Conservation (phyloP, 768 basidiomycete genomes). For the Rhodotorula graminis region DNA sequence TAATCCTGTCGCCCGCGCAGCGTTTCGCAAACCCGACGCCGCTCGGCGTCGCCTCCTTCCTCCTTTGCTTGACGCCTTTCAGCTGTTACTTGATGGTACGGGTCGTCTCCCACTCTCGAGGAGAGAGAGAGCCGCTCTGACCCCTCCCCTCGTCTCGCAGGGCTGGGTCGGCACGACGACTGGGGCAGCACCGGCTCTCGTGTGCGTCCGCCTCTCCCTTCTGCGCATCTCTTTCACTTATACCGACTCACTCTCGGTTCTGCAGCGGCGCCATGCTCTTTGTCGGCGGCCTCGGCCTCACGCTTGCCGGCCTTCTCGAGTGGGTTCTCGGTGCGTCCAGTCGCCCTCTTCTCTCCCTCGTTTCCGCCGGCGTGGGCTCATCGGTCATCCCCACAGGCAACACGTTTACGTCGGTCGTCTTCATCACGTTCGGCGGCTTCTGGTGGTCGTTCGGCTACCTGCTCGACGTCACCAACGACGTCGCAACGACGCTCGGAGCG, state of each 20-base stretch:
- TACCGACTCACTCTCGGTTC: neutral
- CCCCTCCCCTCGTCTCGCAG: neutral
- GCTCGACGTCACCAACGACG: slow-evolving; percentile 30
- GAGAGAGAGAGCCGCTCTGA: neutral
- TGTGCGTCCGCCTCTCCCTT: slow-evolving; percentile 11
- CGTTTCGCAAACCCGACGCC: slow-evolving; percentile 41
- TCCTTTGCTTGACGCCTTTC: slow-evolving; percentile 41
- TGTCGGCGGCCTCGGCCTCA: slow-evolving; percentile 40
- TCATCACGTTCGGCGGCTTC: slow-evolving; percentile 41
- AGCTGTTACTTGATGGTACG: slow-evolving; percentile 41
- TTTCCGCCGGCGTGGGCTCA: too few relatives aligned
- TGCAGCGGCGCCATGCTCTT: slow-evolving; percentile 35
- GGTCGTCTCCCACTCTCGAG: neutral
- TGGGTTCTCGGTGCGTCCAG: slow-evolving; percentile 27
- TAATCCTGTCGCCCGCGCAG: neutral
- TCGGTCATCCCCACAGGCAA: slow-evolving; percentile 10
- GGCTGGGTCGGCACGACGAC: slow-evolving; percentile 20
- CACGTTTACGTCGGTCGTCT: slow-evolving; percentile 43
- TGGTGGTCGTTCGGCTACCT: slow-evolving; percentile 41
- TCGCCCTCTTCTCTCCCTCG: too few relatives aligned
- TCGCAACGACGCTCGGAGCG: slow-evolving; percentile 36
- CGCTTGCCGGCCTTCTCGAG: slow-evolving; percentile 39
- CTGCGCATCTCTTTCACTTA: neutral
- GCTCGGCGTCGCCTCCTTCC: slow-evolving; percentile 41
- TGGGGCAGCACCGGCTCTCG: neutral